phyloP scores from a whole-genome alignment of 1,284 basidiomycete genomes.

The Cystobasidium sp. region DNA sequence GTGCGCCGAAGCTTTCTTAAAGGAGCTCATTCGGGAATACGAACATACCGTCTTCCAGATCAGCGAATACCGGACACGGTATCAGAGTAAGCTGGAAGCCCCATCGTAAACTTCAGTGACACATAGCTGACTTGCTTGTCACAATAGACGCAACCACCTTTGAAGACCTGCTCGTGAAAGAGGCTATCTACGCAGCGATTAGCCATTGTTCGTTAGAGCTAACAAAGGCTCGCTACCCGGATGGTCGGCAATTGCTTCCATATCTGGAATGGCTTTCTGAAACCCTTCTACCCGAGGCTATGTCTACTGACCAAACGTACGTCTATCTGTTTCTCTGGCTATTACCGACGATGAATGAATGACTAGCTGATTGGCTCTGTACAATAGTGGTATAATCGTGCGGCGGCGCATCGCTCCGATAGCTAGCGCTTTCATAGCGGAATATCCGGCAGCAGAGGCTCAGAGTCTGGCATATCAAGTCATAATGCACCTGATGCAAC shows the following conservation, averaged over 20 bases:
- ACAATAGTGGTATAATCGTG: constrained; percentile 38
- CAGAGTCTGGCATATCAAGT: constrained; percentile 48
- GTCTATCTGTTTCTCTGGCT: background rate
- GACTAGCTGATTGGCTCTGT: no score
- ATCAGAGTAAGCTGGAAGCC: constrained; percentile 20
- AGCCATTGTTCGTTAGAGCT: constrained; percentile 47
- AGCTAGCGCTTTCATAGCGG: constrained; percentile 49
- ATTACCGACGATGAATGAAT: no score
- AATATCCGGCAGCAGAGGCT: constrained; percentile 38
- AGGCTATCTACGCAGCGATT: constrained; percentile 52
- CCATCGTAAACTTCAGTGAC: no score
- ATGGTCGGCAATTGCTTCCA: constrained; percentile 23
- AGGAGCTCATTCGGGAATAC: constrained; percentile 46
- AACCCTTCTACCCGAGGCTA: constrained; percentile 45
- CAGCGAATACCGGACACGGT: background rate
- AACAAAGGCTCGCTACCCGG: background rate
- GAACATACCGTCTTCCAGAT: constrained; percentile 29
- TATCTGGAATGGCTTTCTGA: constrained; percentile 47
- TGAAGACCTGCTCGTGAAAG: constrained; percentile 49
- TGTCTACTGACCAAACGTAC: constrained; percentile 45
- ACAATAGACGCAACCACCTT: constrained; percentile 44
- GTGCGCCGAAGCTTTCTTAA: constrained; percentile 49
- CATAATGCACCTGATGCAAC: constrained; percentile 49
- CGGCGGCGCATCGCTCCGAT: constrained; percentile 52
- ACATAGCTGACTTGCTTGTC: no score